phyloP scores from a whole-genome alignment of 2,329 filamentous ascomycete species.

The Fusarium hostae region DNA sequence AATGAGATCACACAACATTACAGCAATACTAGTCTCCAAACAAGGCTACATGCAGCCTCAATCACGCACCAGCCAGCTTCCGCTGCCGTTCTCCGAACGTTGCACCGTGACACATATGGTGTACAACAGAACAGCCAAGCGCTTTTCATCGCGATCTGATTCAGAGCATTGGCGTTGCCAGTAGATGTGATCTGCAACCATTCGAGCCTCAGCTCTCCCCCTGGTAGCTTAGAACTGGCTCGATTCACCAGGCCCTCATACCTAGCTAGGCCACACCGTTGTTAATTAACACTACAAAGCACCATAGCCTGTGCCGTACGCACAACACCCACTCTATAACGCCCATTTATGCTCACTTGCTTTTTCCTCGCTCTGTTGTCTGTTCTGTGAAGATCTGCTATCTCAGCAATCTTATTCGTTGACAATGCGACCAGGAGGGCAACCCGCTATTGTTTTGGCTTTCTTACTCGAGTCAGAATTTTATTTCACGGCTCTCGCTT shows the following conservation, averaged over 20 bases:
- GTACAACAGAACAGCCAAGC: slow-evolving; percentile 19
- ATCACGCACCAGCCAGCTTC: slow-evolving; percentile 18
- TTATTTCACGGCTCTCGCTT: background rate
- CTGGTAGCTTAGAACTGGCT: background rate
- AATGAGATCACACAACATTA: background rate
- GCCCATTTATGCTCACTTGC: slow-evolving; percentile 31
- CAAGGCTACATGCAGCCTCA: slow-evolving; percentile 21
- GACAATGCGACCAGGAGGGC: background rate
- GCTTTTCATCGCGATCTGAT: slow-evolving; percentile 31
- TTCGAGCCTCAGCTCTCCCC: slow-evolving; percentile 12
- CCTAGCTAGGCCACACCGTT: background rate
- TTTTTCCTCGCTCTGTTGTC: slow-evolving; percentile 21
- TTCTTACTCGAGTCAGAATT: slow-evolving; percentile 26
- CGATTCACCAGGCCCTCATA: background rate
- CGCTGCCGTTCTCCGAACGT: slow-evolving; percentile 35
- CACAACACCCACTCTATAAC: slow-evolving; percentile 21
- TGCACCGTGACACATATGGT: slow-evolving; percentile 19
- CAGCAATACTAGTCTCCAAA: slow-evolving; percentile 2
- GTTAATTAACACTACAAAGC: background rate
- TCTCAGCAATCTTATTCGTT: slow-evolving; percentile 18
- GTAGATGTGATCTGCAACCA: slow-evolving; percentile 4
- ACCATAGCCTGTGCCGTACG: slow-evolving; percentile 17
- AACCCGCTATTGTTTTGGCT: slow-evolving; percentile 12
- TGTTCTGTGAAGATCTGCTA: slow-evolving; percentile 13
- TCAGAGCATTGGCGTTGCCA: slow-evolving; percentile 6